Evolutionary conservation across 2,329 filamentous ascomycete genomes (phyloP), one percentile per base, ranked within the genome.

Genomic region (Cercospora janseana): DNA sequence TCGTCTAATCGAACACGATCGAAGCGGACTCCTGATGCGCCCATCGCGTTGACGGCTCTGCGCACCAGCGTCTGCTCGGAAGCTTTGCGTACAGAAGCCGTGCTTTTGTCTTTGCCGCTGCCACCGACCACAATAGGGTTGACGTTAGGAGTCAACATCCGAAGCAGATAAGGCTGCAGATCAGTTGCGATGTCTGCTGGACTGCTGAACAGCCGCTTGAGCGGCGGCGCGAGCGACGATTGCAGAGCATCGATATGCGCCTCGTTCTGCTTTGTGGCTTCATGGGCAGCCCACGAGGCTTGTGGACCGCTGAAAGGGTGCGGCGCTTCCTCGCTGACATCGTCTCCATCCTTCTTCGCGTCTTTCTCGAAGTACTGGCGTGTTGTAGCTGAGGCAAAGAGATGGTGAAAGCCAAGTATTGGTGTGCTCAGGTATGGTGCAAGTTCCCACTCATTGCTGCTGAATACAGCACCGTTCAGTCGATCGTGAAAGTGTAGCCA

Each of bases 401-500:
- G 79, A 64, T 88, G 78, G 66, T 98, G 94, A 64, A 95, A 96
- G 3, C 88, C 93, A 1, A 97, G 79, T 12, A 93, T 80, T 0
- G 92, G 85, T 59, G 93, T 87, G 62, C 85, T 88, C 41, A 97
- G 79, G 67, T 98, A 98, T 0, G 88, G 85, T 0, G 80, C 81
- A 12, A 98, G 75, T 69, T 98, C 93, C 87, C 93, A 98, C 49
- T 95, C 91, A 67, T 96, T 92, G 52, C 81, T 84, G n/a, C 82
- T 75, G 65, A 85, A 94, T 1, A 97, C 79, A 29, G 85, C 82
- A 1, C 85, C 83, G 18, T 88, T 89, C 56, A 95, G 83, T 0
- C 77, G 75, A 63, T 97, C 93, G 69, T 96, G 88, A 70, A 98
- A 97, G 68, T 94, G 78, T 48, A 98, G 80, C 93, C 93, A 98